Base-by-base conservation (phyloP, 2,329 filamentous ascomycete genomes). In the Monosporascus sp. region DNA sequence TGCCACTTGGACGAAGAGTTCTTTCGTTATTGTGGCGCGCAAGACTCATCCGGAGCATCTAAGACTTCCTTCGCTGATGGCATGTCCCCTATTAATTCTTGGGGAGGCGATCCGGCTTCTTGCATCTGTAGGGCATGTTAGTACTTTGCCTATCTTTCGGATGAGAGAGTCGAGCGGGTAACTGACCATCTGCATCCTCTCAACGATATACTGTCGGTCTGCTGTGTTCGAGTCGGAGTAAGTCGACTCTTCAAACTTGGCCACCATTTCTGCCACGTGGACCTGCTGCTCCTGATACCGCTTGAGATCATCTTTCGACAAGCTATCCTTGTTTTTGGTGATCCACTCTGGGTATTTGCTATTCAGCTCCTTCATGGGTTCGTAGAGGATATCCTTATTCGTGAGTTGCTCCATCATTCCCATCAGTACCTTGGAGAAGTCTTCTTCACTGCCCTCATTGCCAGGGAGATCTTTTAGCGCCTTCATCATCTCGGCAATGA, bases 381-480 rank as follows among this genome's bases (percentile, higher is more conserved):
- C 93, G 69, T 97, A 97, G 49, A 99, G 74, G 58, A 99, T 97
- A 62, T 97, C 94, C 76, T 96, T 97, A 72, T 96, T 96, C 3
- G 94, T 97, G 58, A 99, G 80, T 71, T 99, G 92, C 74, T 97
- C 91, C 93, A 99, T 97, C 91, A 97, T 96, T 51, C 89, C 90
- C 80, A 96, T 84, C 55, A 99, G 82, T 85, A 97, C 91, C 74
- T 96, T 93, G 53, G 90, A 91, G 64, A 97, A 89, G 62, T 96
- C 91, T 63, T 94, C 91, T 53, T 97, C 91, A 55, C 76, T 77
- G 16, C 76, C 78, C 2, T 77, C 80, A 9, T 71, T 77, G 6
- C 73, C 76, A 1, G 79, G 80, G 7, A 84, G 79, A 22, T 82
- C 80, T 64, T 90, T 88, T 75, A 97, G 86, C 57, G 94, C 89